Evolutionary conservation across 345 rosid genomes (phyloP), one percentile per base, ranked within the genome.

Genomic region (Noccaea caerulescens): DNA sequence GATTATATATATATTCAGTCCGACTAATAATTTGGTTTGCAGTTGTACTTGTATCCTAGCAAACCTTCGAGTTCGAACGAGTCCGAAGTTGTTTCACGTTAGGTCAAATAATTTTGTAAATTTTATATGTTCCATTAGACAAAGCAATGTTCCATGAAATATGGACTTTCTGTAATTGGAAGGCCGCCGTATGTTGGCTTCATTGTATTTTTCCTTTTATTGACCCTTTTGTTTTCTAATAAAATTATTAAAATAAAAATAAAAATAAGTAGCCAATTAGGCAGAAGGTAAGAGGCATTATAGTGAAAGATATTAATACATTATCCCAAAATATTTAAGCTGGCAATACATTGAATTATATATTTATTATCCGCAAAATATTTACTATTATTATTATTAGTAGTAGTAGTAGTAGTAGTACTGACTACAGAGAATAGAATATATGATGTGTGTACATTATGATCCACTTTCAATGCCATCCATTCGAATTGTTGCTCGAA

Each of bases 91-190:
- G 30, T 27, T 27, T 27, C 30, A 27, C 30, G 30, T 27, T 27
- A 2, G 27, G 30, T 27, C 30, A 27, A 4, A 27, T 27, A 27
- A 27, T 27, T 27, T 3, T 27, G 30, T 2, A 27, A 27, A 27
- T 27, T 27, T 27, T 27, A 27, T 27, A 27, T 27, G 30, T 27
- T 27, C 16, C 18, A 47, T 16, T 13, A 11, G 33, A 4, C 25
- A 10, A 43, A 50, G 52, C 27, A 54, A 44, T 12, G 42, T 30
- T 71, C 72, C 63, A 59, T 60, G 69, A 77, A 45, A 10, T 71
- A 77, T 76, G 75, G 79, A 76, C 66, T 69, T 76, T 63, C 79
- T 51, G 65, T 68, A 63, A 45, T 56, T 76, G 79, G 79, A 76
- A 69, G 75, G 74, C 52, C 70, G 59, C 36, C 63, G 5, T 30